Percentiles rank a stretch among this genome's conserved stretches.
phyloP scores from a whole-genome alignment of 75 land plant genomes.

The Selaginella moellendorffii region DNA sequence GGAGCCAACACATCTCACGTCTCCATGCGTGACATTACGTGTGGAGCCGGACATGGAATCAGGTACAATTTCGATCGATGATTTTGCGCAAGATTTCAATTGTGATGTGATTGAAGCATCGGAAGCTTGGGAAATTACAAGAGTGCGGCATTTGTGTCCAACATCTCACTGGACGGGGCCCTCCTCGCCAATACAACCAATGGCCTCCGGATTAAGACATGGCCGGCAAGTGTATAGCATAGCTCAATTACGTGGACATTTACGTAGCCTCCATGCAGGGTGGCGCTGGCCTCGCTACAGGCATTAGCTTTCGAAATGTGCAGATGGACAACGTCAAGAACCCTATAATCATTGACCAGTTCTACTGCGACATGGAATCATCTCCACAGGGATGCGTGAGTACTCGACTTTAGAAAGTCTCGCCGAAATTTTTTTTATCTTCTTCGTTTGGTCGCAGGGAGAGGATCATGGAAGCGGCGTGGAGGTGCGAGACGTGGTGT shows the following conservation, averaged over 20 bases:
- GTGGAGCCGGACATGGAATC: not conserved
- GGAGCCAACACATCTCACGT: not conserved
- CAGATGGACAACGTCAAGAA: not conserved
- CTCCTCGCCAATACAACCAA: not conserved
- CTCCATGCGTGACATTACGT: not conserved
- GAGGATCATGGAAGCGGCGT: not conserved
- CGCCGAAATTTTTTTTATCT: no score
- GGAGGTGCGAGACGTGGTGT: not conserved
- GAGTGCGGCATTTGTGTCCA: not conserved
- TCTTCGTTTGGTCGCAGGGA: no score
- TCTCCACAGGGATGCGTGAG: no score
- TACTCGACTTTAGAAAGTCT: no score
- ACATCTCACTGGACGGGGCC: not conserved
- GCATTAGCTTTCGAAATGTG: not conserved
- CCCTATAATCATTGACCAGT: constrained; percentile 6
- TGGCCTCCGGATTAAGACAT: constrained; percentile 6
- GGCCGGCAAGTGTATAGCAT: not conserved
- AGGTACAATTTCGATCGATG: no score
- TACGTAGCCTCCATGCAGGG: not conserved
- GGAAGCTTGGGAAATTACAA: not conserved
- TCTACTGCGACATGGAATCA: not conserved
- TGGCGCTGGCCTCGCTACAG: not conserved
- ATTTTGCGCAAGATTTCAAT: no score
- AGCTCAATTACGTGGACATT: not conserved
- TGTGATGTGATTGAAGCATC: no score